A percentile compares a stretch with the other conserved stretches of the same genome.
phyloP scores from a whole-genome alignment of 305 asterid species.

The Fraxinus ornus region DNA sequence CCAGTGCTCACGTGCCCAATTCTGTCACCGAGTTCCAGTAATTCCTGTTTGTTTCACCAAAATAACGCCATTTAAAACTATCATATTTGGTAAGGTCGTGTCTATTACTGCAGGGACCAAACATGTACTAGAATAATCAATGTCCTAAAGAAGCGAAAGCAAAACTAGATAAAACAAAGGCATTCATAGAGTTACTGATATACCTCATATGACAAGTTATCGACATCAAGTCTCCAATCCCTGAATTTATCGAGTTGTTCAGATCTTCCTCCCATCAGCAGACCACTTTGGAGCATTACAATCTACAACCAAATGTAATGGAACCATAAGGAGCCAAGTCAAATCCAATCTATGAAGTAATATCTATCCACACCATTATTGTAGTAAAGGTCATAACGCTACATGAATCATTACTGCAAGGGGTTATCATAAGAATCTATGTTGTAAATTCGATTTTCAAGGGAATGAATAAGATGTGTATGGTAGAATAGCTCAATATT shows the following conservation, averaged over 20 bases:
- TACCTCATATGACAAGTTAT: constrained; percentile 93
- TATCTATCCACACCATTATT: neutral
- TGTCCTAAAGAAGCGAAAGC: neutral
- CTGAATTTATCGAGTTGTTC: constrained; percentile 58
- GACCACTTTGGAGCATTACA: constrained; percentile 72
- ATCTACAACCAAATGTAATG: constrained; percentile 46
- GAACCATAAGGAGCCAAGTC: neutral
- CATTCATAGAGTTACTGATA: constrained; percentile 12
- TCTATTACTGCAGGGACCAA: neutral
- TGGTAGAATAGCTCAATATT: neutral
- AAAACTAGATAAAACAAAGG: constrained; percentile 6
- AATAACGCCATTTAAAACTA: neutral
- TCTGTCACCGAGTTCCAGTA: constrained; percentile 87
- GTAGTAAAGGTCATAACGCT: neutral
- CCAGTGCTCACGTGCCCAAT: constrained; percentile 93
- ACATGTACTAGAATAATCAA: neutral
- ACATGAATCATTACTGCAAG: neutral
- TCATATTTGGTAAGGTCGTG: neutral
- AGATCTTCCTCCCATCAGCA: constrained; percentile 67
- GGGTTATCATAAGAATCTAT: neutral
- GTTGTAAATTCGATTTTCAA: neutral
- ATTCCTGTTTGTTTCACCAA: constrained; percentile 52
- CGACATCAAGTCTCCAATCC: constrained; percentile 80
- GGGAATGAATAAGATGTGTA: neutral
- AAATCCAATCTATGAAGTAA: neutral